Percentiles rank a stretch among this genome's conserved stretches.
Evolutionary conservation across 129 eudicot genomes (phyloP).

Genomic region (Lactuca sativa): DNA sequence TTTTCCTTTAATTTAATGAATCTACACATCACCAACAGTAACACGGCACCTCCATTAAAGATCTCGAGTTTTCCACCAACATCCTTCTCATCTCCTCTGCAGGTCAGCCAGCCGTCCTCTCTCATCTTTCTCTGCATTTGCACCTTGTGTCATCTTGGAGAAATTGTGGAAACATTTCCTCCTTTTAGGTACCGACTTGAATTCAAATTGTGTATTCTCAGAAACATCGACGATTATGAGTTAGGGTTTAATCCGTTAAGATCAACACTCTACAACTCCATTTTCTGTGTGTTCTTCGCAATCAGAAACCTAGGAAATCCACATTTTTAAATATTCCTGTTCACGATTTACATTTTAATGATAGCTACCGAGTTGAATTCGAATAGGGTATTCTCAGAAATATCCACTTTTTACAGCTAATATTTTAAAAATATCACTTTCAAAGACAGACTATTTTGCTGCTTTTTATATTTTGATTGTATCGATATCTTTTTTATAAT

Average conservation of each 20-base stretch:
- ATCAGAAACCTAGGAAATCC: neutral
- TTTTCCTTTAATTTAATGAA: neutral
- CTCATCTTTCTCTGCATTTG: neutral
- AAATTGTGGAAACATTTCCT: neutral
- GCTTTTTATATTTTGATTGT: neutral
- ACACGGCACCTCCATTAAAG: neutral
- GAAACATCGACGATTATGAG: conserved; percentile 2
- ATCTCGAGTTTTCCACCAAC: conserved; percentile 1
- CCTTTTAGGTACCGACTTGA: neutral
- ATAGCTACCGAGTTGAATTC: neutral
- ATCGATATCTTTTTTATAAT: neutral
- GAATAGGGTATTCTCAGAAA: conserved; percentile 19
- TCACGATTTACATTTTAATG: neutral
- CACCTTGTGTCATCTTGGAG: neutral
- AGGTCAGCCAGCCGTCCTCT: neutral
- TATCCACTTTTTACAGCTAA: neutral
- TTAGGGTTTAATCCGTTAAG: neutral
- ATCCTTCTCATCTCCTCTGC: neutral
- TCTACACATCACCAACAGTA: neutral
- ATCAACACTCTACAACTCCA: conserved; percentile 1
- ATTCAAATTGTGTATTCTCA: conserved; percentile 19
- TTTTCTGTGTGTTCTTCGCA: conserved; percentile 6
- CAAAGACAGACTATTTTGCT: neutral
- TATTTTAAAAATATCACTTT: neutral
- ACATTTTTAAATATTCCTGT: conserved; percentile 2